Evolutionary conservation across 2,329 filamentous ascomycete genomes (phyloP), one percentile per base, ranked within the genome.

Genomic region (Monosporascus cannonballus): DNA sequence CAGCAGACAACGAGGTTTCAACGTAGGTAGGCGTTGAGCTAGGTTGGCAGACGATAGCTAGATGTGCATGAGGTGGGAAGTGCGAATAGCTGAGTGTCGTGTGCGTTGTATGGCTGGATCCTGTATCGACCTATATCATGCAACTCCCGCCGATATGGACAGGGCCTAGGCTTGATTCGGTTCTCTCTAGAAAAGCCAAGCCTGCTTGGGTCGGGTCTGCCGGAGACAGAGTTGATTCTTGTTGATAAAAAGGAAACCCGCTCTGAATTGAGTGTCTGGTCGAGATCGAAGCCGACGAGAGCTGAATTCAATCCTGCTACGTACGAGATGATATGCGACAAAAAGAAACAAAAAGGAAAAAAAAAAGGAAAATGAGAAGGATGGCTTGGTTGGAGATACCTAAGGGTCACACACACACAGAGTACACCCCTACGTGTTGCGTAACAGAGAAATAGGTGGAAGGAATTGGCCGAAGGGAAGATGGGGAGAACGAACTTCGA

Each of bases 1-100:
- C 50, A 52, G 36, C 47, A 51, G 42, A 45, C 51, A 49, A 47
- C 41, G 25, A 52, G 42, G 48, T 48, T 20, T 53, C 46, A 46
- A 49, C n/a, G 25, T 53, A 46, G 54, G 52, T 51, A 56, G 52
- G 27, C 9, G 27, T 30, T 9, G 27, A 30, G 27, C 9, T 30
- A 14, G 27, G 27, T 6, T 30, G 27, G 9, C 9, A 30, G 27
- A 30, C 2, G 27, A 30, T 4, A 11, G 38, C 38, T 52, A 55
- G 57, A 42, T n/a, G 17, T 20, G 47, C 18, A 30, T 11, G 47
- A 14, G 47, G 47, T 36, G 6, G 25, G 14, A 48, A 20, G 22
- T 24, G 39, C 39, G 39, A 22, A 24, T 24, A 42, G 9, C 18
- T 20, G 4, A 18, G 9, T 18, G 39, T 42, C 9, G 39, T 24